Evolutionary conservation across 2,329 filamentous ascomycete genomes (phyloP), one percentile per base, ranked within the genome.

Genomic region (Fusarium pseudocircinatum): DNA sequence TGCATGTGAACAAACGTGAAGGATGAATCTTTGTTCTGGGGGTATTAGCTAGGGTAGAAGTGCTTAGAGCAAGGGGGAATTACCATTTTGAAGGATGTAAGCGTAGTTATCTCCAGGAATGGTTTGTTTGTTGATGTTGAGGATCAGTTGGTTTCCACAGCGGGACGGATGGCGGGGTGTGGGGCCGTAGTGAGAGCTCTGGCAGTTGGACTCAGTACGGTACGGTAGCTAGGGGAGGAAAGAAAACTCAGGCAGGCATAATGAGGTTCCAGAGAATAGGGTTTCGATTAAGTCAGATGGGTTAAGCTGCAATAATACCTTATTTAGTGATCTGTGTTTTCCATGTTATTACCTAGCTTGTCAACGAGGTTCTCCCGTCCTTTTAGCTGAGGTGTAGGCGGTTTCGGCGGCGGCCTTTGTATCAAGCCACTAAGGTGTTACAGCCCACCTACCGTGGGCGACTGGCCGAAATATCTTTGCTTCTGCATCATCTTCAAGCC

Each of bases 1-100:
- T 91, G 91, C 84, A 95, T 91, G 86, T 96, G 94, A 70, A 96
- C 83, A 81, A 93, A 90, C 28, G 92, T 95, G 84, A 91, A 90
- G 82, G 86, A 87, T 15, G 92, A 91, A 86, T 96, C 94, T 85
- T 94, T 94, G 78, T 90, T 90, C 88, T 90, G 84, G 2, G 14
- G 18, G 13, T 20, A 13, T 60, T 37, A 63, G 60, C 32, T 39
- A 20, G n/a, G 37, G 1, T 1, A 13, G 20, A 36, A n/a, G 22
- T 14, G 14, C 7, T 5, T 34, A 4, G 15, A 28, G 37, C 2
- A 4, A 11, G 22, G n/a, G 9, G 8, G 16, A 22, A 20, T 9
- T 66, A 60, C 75, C 70, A 76, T 70, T 52, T 49, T 58, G 18
- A 22, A n/a, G 39, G 32, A 34, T 22, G 32, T 53, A 13, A 46